Conservation (phyloP, 139 green algal species). For the Tetradesmus lagerheimii region DNA sequence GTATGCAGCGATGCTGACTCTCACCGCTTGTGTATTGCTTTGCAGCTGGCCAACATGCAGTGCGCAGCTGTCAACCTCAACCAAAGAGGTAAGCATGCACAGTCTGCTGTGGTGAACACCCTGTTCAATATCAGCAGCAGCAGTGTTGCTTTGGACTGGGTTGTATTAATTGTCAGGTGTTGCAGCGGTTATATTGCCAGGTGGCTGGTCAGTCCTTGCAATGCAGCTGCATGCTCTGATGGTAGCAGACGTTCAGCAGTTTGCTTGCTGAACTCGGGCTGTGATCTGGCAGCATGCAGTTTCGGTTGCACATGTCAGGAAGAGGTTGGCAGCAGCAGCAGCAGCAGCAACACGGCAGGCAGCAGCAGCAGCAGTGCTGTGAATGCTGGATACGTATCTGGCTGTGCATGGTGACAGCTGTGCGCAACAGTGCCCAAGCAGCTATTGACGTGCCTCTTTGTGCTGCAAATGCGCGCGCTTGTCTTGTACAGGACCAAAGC, state of each 20-base stretch:
- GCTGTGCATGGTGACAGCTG: no score
- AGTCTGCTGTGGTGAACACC: no score
- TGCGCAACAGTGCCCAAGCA: conserved; percentile 13
- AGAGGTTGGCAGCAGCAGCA: background rate
- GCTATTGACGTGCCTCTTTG: background rate
- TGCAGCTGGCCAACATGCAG: background rate
- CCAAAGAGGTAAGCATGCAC: background rate
- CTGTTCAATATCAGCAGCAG: no score
- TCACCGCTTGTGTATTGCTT: background rate
- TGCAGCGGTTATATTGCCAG: no score
- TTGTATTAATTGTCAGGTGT: background rate
- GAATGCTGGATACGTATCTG: no score
- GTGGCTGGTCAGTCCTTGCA: background rate
- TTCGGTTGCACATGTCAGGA: background rate
- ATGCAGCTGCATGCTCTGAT: background rate
- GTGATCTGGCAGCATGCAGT: background rate
- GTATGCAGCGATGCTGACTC: background rate
- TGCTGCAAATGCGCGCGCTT: background rate
- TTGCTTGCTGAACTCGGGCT: background rate
- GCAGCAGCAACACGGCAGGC: conserved; percentile 25
- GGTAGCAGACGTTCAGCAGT: background rate
- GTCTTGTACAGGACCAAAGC: background rate
- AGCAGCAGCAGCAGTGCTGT: no score
- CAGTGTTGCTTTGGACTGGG: no score
- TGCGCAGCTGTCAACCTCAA: background rate